Conservation (phyloP, 2,329 filamentous ascomycete species). For the Tolypocladium inflatum region DNA sequence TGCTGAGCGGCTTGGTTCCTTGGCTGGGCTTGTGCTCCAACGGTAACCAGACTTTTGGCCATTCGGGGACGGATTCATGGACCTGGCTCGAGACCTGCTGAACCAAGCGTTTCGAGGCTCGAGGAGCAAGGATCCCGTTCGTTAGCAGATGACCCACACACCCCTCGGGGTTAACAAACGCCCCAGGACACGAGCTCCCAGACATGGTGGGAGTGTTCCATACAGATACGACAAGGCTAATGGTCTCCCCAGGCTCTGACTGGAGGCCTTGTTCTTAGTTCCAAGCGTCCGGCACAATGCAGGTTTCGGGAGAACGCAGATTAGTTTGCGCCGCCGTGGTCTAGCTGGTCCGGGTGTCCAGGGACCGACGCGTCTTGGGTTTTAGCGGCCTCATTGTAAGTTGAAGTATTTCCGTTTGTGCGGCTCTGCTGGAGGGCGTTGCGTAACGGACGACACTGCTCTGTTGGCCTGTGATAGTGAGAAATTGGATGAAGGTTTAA, state of each 20-base stretch:
- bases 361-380: neutral
- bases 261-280: neutral
- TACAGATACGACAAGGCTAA: neutral
- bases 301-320: neutral
- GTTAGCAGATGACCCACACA: neutral
- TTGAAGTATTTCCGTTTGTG: neutral
- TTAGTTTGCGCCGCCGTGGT: neutral
- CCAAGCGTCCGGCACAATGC: neutral
- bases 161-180: neutral
- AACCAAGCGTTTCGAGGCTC: neutral
- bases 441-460: neutral
- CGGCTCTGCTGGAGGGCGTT: neutral
- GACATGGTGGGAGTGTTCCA: neutral
- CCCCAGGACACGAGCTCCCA: neutral
- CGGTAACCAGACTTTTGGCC: neutral
- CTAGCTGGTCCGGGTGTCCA: too few species aligned
- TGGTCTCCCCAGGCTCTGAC: neutral
- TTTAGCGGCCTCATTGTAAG: neutral
- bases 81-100: neutral
- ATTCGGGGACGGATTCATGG: neutral
- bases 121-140: neutral
- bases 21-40: neutral
- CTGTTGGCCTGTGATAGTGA: neutral
- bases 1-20: neutral
- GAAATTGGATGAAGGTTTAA: neutral